Base-by-base conservation (phyloP, 768 basidiomycete genomes). In the Suillus subalutaceus region DNA sequence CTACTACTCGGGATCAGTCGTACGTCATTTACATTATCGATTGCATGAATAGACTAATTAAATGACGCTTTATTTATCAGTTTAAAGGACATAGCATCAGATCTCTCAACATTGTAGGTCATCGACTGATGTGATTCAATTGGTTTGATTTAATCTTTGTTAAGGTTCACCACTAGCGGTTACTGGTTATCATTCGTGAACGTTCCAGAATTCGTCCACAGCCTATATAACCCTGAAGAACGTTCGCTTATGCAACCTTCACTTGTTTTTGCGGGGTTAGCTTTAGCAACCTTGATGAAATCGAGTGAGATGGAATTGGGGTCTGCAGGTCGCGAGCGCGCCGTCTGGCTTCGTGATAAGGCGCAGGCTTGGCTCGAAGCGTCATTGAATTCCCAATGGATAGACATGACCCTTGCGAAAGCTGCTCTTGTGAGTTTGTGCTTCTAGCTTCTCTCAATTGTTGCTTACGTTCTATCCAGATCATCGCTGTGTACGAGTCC, bases 401-500 rank as follows among this genome's bases (percentile, higher is more conserved):
- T 90, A 41, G 90, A 92, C 68, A 79, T 85, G 26, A 83, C 83
- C 18, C 81, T 92, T 9, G 92, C 90, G 1, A 89, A 92, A 71
- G 91, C 91, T 10, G 91, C 91, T 7, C 77, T 90, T 68, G 90
- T 91, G 0, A 37, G 60, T 67, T 84, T 77, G 6, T 52, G 26
- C 48, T 7, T 59, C 62, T 40, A 30, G 8, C 43, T 9, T 15
- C 8, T 30, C 40, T 23, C 37, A 55, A 12, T 41, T 26, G 23
- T 41, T 67, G 66, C 70, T 74, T 50, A 78, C 48, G 56, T 44
- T 15, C 16, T 18, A n/a, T 5, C 41, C 67, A 91, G 91, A 86
- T 94, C 59, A 82, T 93, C 10, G 89, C 92, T 6, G 79, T 94
- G 3, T 94, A 91, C 70, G 92, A 94, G 74, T 84, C 86, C 0